Conservation (phyloP, 768 basidiomycete species). For the Trametes villosa region DNA sequence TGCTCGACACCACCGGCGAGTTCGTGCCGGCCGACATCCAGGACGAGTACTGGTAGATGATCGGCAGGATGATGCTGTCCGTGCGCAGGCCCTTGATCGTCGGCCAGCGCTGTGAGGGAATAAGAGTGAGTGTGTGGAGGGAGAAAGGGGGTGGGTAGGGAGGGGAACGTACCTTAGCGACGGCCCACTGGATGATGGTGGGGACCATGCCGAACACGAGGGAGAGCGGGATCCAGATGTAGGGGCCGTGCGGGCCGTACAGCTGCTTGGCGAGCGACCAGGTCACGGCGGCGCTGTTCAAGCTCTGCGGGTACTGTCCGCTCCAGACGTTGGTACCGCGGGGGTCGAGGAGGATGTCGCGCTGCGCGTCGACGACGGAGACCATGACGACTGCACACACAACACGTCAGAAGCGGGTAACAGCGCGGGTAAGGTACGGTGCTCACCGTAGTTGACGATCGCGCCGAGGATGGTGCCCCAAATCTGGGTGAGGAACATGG, state of each 20-base stretch:
- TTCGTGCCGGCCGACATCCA: conserved; percentile 61
- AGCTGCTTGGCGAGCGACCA: conserved; percentile 66
- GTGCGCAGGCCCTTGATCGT: conserved; percentile 56
- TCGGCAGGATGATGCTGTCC: conserved; percentile 54
- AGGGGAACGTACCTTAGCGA: conserved; percentile 46
- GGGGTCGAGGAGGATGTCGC: conserved; percentile 54
- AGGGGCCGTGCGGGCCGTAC: conserved; percentile 57
- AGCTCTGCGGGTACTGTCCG: conserved; percentile 52
- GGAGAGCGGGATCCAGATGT: conserved; percentile 58
- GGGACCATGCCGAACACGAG: conserved; percentile 57
- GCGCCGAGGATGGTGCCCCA: conserved; percentile 62
- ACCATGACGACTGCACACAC: conserved; percentile 55
- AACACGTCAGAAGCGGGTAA: background rate
- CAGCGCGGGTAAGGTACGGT: background rate
- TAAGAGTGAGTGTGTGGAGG: background rate
- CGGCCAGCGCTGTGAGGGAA: conserved; percentile 53
- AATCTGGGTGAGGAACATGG: conserved; percentile 68
- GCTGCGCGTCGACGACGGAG: conserved; percentile 55
- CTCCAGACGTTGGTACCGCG: conserved; percentile 65
- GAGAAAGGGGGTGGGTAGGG: background rate
- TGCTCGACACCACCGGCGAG: conserved; percentile 48
- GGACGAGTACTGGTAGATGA: conserved; percentile 50
- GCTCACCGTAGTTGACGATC: conserved; percentile 42
- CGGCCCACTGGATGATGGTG: conserved; percentile 57
- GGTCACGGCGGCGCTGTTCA: conserved; percentile 63